A percentile compares a stretch with the other conserved stretches of the same genome.
Conservation (phyloP, 352 stramenopile species). For the Phytopythium aichiense region DNA sequence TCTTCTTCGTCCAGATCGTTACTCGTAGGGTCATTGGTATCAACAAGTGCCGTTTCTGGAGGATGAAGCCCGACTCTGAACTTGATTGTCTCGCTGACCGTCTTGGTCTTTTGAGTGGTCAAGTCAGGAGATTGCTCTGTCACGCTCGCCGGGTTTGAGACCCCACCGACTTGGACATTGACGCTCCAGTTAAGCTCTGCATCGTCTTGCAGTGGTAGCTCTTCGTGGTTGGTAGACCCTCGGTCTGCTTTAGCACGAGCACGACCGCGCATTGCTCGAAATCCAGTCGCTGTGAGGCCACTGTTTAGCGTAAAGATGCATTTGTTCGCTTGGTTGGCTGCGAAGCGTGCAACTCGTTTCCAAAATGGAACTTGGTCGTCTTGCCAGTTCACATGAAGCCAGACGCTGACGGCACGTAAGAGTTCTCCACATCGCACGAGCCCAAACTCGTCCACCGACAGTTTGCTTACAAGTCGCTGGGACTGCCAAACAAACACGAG, state of each 20-base stretch:
- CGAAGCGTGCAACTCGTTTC: conserved; percentile 23
- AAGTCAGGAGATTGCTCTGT: not conserved
- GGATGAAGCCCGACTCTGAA: conserved; percentile 37
- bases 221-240: not conserved
- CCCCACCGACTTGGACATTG: conserved; percentile 20
- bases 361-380: conserved; percentile 33
- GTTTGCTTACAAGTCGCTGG: conserved; percentile 20
- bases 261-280: conserved; percentile 6
- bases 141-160: not conserved
- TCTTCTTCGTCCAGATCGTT: conserved; percentile 10
- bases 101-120: not conserved
- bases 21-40: conserved; percentile 7
- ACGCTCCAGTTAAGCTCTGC: conserved; percentile 34
- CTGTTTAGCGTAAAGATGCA: conserved; percentile 17
- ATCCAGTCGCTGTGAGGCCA: conserved; percentile 6
- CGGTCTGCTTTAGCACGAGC: not conserved
- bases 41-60: conserved; percentile 8
- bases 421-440: conserved; percentile 45
- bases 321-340: conserved; percentile 13
- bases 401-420: conserved; percentile 40
- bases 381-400: conserved; percentile 18
- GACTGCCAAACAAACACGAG: conserved; percentile 23
- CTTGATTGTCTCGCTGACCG: conserved; percentile 20
- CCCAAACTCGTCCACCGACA: conserved; percentile 37
- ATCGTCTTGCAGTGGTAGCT: conserved; percentile 12